Conservation (phyloP, 1,139 yeast species). For the Yamadazyma songkhlaensis region DNA sequence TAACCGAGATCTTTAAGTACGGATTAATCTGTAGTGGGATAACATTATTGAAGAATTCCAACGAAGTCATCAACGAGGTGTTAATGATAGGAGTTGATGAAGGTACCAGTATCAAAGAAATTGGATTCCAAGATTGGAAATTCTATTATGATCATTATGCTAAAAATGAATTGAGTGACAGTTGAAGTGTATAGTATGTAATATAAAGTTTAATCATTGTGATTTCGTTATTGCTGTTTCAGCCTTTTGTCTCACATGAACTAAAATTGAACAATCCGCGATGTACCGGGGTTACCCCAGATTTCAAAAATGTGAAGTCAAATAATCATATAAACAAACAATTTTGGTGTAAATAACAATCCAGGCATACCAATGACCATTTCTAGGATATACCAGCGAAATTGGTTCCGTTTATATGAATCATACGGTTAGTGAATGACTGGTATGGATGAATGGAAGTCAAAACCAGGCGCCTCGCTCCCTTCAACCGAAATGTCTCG, state of each 20-base stretch:
- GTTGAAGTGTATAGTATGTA: slow-evolving; percentile 13
- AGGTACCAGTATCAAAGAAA: slow-evolving; percentile 38
- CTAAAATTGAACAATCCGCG: not conserved
- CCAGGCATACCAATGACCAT: no score
- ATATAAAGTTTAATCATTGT: not conserved
- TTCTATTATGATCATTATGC: slow-evolving; percentile 39
- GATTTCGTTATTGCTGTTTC: not conserved
- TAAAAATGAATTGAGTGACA: slow-evolving; percentile 23
- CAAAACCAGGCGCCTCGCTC: not conserved
- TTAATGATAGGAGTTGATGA: slow-evolving; percentile 40
- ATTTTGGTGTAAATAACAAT: no score
- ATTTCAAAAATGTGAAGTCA: not conserved
- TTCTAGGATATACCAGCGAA: no score
- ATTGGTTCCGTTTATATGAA: no score
- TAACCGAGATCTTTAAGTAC: slow-evolving; percentile 53
- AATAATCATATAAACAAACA: no score
- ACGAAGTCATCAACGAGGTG: slow-evolving; percentile 29
- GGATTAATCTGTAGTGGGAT: slow-evolving; percentile 62
- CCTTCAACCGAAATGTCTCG: not conserved
- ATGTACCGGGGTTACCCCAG: slow-evolving; percentile 1
- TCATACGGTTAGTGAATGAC: not conserved
- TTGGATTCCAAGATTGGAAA: slow-evolving; percentile 44
- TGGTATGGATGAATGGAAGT: slow-evolving; percentile 1
- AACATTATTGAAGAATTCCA: slow-evolving; percentile 43
- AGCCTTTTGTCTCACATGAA: not conserved